These are phyloP conservation scores for Sextonia rubra DNA, from an alignment of 164 flowering plant species.

Conservation along the genomic window DNA sequence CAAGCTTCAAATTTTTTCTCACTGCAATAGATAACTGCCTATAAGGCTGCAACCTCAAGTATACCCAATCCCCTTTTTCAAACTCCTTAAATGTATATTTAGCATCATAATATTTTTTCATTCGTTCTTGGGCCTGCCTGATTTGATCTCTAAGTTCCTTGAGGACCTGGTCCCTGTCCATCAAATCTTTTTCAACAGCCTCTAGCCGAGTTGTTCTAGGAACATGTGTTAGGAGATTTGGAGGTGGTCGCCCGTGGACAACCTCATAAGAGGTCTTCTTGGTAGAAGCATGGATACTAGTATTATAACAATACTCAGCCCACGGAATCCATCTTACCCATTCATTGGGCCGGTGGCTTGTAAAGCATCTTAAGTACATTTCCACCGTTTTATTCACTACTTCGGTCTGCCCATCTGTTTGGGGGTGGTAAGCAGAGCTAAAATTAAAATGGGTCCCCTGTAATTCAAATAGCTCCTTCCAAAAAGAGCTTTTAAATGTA, in stretches of 20 bases:
- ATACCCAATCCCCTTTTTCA: not conserved
- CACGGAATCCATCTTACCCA: not conserved
- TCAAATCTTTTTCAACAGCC: not conserved
- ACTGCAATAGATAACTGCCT: not conserved
- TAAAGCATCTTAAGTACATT: not conserved
- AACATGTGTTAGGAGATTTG: not conserved
- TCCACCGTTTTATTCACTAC: not conserved
- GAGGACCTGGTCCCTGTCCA: not conserved
- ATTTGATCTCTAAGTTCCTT: not conserved
- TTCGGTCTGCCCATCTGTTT: constrained; percentile 1
- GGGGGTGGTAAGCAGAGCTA: constrained; percentile 1
- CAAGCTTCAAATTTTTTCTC: too few species aligned
- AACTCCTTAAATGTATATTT: not conserved
- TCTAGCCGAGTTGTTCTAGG: not conserved
- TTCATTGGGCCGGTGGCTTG: not conserved
- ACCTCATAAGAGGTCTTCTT: not conserved
- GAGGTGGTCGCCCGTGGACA: not conserved
- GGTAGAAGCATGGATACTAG: not conserved
- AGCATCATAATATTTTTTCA: not conserved
- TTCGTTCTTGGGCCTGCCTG: not conserved
- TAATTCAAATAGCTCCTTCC: not conserved
- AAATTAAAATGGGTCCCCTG: not conserved
- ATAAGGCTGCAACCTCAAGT: not conserved
- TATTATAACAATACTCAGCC: constrained; percentile 1
- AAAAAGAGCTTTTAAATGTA: not conserved